A percentile compares a stretch with the other conserved stretches of the same genome.
Conservation (phyloP, 768 basidiomycete species). For the Rhodotorula graminis region DNA sequence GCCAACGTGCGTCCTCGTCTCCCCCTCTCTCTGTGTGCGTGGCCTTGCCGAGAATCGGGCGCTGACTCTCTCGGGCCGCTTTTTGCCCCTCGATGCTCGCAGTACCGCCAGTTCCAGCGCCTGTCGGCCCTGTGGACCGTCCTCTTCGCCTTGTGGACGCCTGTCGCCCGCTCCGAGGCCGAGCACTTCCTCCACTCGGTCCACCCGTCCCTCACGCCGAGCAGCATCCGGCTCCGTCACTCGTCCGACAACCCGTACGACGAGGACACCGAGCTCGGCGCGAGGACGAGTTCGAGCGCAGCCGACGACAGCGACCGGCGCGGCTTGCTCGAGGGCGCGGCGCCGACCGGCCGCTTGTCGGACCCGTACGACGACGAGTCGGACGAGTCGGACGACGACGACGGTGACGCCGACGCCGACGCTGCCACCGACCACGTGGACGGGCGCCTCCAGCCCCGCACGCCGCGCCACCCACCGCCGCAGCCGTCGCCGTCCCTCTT, state of each 20-base stretch:
- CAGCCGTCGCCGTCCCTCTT: slow-evolving; percentile 25
- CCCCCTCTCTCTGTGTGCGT: neutral
- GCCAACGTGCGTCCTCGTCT: slow-evolving; percentile 54
- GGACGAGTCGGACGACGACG: neutral
- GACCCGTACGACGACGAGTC: neutral
- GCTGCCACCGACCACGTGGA: neutral
- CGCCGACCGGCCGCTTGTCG: neutral
- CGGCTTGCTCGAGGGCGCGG: neutral
- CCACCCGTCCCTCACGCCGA: slow-evolving; percentile 13
- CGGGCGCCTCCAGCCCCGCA: neutral
- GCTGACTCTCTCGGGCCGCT: neutral
- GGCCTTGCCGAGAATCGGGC: too few relatives aligned
- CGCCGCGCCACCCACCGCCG: neutral
- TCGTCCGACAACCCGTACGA: neutral
- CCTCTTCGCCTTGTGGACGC: slow-evolving; percentile 86
- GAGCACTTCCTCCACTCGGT: slow-evolving; percentile 22
- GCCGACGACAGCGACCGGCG: neutral
- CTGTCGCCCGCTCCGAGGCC: slow-evolving; percentile 30
- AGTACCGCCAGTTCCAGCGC: slow-evolving; percentile 48
- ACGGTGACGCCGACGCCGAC: too few relatives aligned
- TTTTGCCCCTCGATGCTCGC: too few relatives aligned
- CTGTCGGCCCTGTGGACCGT: slow-evolving; percentile 91
- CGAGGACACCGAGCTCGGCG: neutral
- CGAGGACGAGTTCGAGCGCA: too few relatives aligned
- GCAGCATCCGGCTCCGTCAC: neutral